phyloP scores from a whole-genome alignment of 345 rosid genomes.

The Pseudoturritis turrita region DNA sequence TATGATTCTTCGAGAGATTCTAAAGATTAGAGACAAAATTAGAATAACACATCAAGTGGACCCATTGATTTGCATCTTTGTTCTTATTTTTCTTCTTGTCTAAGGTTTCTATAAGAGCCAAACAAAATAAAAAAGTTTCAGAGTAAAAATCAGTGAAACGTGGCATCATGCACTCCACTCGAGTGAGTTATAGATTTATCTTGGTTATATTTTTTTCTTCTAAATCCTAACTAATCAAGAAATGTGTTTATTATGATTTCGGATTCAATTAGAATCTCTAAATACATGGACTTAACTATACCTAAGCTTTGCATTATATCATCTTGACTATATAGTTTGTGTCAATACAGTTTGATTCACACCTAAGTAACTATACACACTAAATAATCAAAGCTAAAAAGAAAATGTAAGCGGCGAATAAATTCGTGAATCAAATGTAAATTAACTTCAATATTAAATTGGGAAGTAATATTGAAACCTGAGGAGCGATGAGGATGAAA shows the following conservation, averaged over 20 bases:
- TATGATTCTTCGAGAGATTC: not conserved
- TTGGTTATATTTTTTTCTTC: not conserved
- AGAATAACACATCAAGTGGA: constrained; percentile 17
- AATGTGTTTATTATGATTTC: not conserved
- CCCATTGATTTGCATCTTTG: constrained; percentile 14
- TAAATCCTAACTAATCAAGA: not conserved
- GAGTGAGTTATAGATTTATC: not conserved
- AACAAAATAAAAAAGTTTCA: not conserved
- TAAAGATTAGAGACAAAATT: not conserved
- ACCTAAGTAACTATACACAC: not conserved
- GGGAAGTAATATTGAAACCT: constrained; percentile 31
- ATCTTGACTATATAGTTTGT: not conserved
- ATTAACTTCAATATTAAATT: not conserved
- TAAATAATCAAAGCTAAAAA: not conserved
- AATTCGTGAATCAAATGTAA: not conserved
- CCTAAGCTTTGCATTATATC: not conserved
- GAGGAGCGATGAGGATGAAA: constrained; percentile 86
- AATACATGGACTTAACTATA: not conserved
- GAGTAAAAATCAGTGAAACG: not conserved
- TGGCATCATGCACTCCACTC: constrained; percentile 24
- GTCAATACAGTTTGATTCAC: not conserved
- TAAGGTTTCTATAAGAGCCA: constrained; percentile 16
- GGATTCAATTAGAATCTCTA: not conserved
- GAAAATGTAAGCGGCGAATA: too few relatives aligned
- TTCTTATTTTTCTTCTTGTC: constrained; percentile 17